Conservation (phyloP, 192 early-diverging fungal species). For the Umbelopsis vinacea region DNA sequence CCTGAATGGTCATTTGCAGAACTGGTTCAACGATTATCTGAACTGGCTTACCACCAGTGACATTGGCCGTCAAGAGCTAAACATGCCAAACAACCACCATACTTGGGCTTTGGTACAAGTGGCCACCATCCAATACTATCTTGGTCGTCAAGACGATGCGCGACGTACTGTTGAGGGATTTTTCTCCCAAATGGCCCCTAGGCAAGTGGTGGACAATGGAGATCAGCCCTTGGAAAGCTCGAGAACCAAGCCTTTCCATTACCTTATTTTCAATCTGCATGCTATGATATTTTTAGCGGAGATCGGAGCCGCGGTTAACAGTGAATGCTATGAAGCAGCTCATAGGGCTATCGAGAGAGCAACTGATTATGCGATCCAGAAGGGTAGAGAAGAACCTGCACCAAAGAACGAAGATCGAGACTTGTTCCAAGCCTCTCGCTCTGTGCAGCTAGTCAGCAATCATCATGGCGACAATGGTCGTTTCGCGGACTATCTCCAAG, state of each 20-base stretch:
- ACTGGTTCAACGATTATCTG: constrained; percentile 36
- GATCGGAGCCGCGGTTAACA: neutral
- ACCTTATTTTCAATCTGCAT: constrained; percentile 41
- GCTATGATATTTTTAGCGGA: constrained; percentile 34
- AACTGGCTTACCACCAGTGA: constrained; percentile 37
- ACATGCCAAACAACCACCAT: constrained; percentile 35
- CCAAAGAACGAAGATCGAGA: constrained; percentile 26
- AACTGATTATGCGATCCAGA: constrained; percentile 23
- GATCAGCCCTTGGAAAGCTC: constrained; percentile 41
- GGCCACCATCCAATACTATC: constrained; percentile 32
- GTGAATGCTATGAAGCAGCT: neutral
- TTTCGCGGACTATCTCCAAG: constrained; percentile 16
- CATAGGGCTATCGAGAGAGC: constrained; percentile 27
- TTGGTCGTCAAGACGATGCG: constrained; percentile 23
- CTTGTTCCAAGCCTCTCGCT: constrained; percentile 25
- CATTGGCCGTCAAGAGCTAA: constrained; percentile 27
- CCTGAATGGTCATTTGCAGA: neutral
- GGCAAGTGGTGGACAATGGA: constrained; percentile 35
- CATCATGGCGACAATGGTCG: constrained; percentile 23
- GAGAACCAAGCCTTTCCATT: constrained; percentile 41
- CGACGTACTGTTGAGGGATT: constrained; percentile 20
- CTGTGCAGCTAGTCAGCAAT: constrained; percentile 18
- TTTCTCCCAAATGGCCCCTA: constrained; percentile 9
- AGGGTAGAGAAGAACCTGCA: constrained; percentile 5
- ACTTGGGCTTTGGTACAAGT: constrained; percentile 43